These are phyloP conservation scores for Schwanniomyces polymorphus DNA, from an alignment of 805 yeast species.

Conservation along the genomic window DNA sequence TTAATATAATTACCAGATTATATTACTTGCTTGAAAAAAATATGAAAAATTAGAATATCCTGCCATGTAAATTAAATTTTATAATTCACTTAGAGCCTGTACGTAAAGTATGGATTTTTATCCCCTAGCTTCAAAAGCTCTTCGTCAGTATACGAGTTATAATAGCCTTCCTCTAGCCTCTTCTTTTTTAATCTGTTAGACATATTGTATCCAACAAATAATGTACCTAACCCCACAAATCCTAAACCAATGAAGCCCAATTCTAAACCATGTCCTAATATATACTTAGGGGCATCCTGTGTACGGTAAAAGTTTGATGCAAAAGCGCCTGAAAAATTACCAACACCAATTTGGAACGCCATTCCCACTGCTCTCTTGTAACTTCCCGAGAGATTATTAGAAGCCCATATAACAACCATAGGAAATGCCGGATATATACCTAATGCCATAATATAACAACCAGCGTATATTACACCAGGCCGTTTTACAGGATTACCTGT, in stretches of 20 bases:
- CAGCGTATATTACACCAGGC: not conserved
- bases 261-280: conserved; percentile 31
- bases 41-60: too few relatives aligned
- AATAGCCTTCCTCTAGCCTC: not conserved
- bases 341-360: conserved; percentile 39
- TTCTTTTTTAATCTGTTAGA: not conserved
- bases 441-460: not conserved
- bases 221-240: conserved; percentile 6
- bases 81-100: not conserved
- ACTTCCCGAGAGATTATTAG: conserved; percentile 32
- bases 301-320: conserved; percentile 31
- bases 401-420: not conserved
- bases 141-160: not conserved
- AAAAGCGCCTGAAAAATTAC: conserved; percentile 38
- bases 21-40: too few relatives aligned
- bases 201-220: not conserved
- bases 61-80: too few relatives aligned
- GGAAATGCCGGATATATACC: not conserved
- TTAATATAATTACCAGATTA: too few relatives aligned
- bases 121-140: not conserved
- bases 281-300: conserved; percentile 23
- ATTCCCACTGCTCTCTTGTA: conserved; percentile 39
- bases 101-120: not conserved
- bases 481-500: not conserved
- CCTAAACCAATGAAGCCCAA: conserved; percentile 34